Percentiles rank a stretch among this genome's conserved stretches.
Evolutionary conservation across 345 rosid genomes (phyloP).

Genomic region (Eucalyptus cladocalyx): DNA sequence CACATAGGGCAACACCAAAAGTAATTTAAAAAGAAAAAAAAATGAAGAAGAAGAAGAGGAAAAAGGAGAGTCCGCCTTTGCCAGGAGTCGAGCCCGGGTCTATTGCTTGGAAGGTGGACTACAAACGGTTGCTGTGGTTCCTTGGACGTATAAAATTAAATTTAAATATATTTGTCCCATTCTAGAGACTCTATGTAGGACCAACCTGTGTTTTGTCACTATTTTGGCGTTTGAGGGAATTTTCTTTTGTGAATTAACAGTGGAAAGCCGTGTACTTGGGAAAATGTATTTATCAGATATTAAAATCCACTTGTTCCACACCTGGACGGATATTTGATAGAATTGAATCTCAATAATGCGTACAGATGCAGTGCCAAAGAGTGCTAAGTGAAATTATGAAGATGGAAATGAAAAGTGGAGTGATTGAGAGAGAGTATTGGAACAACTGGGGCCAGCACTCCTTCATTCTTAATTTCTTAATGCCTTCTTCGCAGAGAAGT

Average conservation of each 20-base stretch:
- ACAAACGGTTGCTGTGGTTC: conserved; percentile 23
- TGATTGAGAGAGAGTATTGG: no score
- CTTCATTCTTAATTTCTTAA: neutral
- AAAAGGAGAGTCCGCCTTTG: conserved; percentile 21
- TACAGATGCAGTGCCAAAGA: neutral
- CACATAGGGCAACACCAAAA: neutral
- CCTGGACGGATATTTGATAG: neutral
- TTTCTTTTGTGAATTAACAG: neutral
- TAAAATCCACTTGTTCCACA: neutral
- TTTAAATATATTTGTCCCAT: no score
- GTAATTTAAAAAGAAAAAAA: neutral
- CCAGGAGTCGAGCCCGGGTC: conserved; percentile 90
- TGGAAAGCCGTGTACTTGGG: neutral
- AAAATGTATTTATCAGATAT: neutral
- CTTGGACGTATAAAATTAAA: neutral
- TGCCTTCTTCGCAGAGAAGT: no score
- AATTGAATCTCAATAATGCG: neutral
- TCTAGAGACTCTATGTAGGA: neutral
- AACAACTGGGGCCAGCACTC: neutral
- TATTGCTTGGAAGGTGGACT: conserved; percentile 91
- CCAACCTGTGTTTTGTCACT: neutral
- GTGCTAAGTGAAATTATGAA: neutral
- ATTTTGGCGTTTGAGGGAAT: neutral
- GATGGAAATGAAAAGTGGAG: neutral
- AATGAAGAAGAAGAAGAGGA: neutral